Evolutionary conservation across 495 filamentous ascomycete species (phyloP).

Genomic region (Copromyces sp.): DNA sequence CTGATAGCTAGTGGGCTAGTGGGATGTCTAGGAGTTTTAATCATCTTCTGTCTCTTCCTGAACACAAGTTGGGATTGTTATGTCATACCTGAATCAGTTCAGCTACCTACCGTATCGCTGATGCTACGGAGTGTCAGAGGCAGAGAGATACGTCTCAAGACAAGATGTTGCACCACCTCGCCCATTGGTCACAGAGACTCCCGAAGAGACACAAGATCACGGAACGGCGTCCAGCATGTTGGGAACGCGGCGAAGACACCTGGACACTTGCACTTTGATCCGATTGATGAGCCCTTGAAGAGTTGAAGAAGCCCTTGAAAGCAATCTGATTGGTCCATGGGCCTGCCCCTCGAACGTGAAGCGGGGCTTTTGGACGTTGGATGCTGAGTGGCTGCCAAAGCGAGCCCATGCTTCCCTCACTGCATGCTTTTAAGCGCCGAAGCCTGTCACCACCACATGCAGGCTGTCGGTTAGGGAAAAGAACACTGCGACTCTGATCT

Average conservation of each 20-base stretch:
- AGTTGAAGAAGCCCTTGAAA: conserved; percentile 1
- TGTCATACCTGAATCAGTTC: background rate
- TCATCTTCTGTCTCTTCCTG: background rate
- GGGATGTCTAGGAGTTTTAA: background rate
- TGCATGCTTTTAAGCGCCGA: conserved; percentile 28
- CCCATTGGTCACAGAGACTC: conserved; percentile 5
- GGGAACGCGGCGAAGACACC: conserved; percentile 12
- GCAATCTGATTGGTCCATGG: conserved; percentile 11
- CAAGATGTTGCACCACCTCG: background rate
- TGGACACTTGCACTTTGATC: background rate
- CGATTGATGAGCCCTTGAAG: background rate
- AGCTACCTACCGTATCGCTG: background rate
- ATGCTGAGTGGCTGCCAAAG: conserved; percentile 20
- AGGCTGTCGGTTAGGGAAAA: conserved; percentile 14
- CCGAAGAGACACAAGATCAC: background rate
- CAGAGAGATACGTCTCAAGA: background rate
- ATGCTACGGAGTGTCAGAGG: background rate
- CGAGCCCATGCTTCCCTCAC: conserved; percentile 15
- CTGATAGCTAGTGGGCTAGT: background rate
- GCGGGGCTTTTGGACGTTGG: conserved; percentile 7
- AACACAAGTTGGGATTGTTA: background rate
- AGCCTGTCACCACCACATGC: conserved; percentile 21
- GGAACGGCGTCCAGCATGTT: conserved; percentile 15
- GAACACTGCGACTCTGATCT: background rate
- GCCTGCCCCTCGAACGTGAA: conserved; percentile 8